Base-by-base conservation (phyloP, 371 early-diverging fungal genomes). In the Mucor saturninus region DNA sequence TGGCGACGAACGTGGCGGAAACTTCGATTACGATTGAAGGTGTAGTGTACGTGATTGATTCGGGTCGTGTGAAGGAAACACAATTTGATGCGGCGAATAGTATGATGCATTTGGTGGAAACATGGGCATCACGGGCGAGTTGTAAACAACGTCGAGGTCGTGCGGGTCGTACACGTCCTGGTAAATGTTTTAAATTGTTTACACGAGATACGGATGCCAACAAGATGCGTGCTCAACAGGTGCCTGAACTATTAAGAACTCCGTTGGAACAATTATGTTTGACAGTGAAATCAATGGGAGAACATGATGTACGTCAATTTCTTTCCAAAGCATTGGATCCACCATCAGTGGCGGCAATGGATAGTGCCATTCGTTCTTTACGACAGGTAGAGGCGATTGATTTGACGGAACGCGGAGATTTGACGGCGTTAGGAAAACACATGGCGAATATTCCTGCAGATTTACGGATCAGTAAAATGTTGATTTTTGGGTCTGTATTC, bases 1-100 rank as follows among this genome's bases (percentile, higher is more conserved):
- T 98, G 9, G 82, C 94, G 1, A 99, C 99, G 32, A 99, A 98
- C 56, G 94, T 99, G 42, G 96, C 98, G 0, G 99, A 99, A 72
- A 97, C 98, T 0, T 87, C 89, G 46, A 87, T 98, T 62, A 98
- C 99, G 0, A 95, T 98, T 65, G 74, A 87, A 54, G 87, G 94
- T n/a, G 86, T 97, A 21, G 93, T 93, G 4, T 93, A 90, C 72
- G 98, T 98, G 0, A 89, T 98, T 63, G 99, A 99, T 73, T 75
- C 88, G 14, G 98, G 98, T 1, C 77, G 92, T 37, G 89, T 91
- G 31, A 97, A 97, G 62, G 92, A 93, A 61, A 84, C 90, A 0
- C 74, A 80, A 35, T 88, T 78, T 53, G 91, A 91, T 54, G 77
- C 81, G 32, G 72, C 76, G 28, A 85, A 79, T 53, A 83, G 79